Percentiles rank a stretch among this genome's conserved stretches.
Evolutionary conservation across 2,329 filamentous ascomycete species (phyloP).

Genomic region (Colletotrichum simmondsii): DNA sequence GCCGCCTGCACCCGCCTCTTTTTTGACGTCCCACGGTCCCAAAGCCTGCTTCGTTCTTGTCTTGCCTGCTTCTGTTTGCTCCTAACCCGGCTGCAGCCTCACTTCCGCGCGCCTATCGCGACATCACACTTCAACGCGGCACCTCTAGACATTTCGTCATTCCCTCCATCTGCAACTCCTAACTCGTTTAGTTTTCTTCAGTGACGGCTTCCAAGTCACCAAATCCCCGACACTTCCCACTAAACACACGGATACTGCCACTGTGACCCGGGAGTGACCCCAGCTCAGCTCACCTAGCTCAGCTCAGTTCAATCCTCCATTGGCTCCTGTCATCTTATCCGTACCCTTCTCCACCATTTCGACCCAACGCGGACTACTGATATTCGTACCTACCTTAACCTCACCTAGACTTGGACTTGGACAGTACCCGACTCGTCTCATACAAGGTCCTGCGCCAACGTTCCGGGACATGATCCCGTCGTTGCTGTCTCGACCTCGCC

Average conservation of each 20-base stretch:
- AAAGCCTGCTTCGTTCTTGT: neutral
- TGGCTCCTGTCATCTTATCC: neutral
- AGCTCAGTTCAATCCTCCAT: neutral
- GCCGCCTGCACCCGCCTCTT: slow-evolving; percentile 1
- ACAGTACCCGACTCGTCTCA: neutral
- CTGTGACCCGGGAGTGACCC: slow-evolving; percentile 5
- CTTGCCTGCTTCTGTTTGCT: neutral
- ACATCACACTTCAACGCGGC: neutral
- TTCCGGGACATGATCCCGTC: slow-evolving; percentile 7
- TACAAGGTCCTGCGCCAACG: neutral
- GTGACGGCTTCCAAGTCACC: neutral
- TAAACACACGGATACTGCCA: neutral
- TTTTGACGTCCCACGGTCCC: neutral
- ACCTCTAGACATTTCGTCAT: neutral
- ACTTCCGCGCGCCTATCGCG: neutral
- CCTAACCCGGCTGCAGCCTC: neutral
- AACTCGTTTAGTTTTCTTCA: neutral
- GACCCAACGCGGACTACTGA: neutral
- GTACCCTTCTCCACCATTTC: neutral
- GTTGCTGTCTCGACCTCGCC: slow-evolving; percentile 6
- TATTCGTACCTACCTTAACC: neutral
- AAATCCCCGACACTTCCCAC: neutral
- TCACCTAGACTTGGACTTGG: neutral
- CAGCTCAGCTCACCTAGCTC: neutral
- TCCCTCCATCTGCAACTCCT: neutral